Evolutionary conservation across 225 moss, liverwort and hornwort species (phyloP).

Genomic region (Marchantia polymorpha): DNA sequence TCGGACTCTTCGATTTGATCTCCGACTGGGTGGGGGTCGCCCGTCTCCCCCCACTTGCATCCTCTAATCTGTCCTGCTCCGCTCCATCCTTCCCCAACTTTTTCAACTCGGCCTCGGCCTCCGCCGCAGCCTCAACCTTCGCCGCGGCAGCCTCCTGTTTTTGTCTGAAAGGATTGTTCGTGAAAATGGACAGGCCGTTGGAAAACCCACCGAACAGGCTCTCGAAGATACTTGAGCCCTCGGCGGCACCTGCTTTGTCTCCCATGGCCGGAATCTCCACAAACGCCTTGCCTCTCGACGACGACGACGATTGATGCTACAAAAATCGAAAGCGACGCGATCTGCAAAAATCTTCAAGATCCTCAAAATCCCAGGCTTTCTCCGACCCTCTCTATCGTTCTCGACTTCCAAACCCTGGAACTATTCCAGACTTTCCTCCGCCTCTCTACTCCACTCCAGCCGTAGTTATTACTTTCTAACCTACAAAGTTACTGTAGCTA

Average conservation of each 20-base stretch:
- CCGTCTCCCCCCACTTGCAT: constrained; percentile 12
- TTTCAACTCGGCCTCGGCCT: constrained; percentile 1
- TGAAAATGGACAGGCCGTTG: constrained; percentile 76
- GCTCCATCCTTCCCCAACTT: not conserved
- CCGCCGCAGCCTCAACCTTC: not conserved
- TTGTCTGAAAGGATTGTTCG: constrained; percentile 74
- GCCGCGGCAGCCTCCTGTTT: constrained; percentile 24
- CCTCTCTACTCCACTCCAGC: too few relatives aligned
- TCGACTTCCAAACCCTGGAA: too few relatives aligned
- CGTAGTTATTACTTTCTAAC: too few relatives aligned
- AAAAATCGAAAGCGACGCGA: not conserved
- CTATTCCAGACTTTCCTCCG: too few relatives aligned
- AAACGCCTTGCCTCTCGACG: not conserved
- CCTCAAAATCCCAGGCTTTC: too few relatives aligned
- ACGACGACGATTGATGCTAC: too few relatives aligned
- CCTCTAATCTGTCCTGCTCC: not conserved
- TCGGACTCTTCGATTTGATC: constrained; percentile 1
- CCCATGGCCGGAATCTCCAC: constrained; percentile 36
- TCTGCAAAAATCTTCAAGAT: too few relatives aligned
- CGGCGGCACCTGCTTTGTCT: constrained; percentile 36
- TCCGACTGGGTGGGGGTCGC: not conserved
- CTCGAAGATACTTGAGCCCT: constrained; percentile 58
- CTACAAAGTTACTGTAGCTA: too few relatives aligned
- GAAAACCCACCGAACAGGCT: constrained; percentile 75
- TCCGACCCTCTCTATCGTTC: too few relatives aligned